phyloP scores from a whole-genome alignment of 257 asterid genomes.

The Marsdenia floribunda region DNA sequence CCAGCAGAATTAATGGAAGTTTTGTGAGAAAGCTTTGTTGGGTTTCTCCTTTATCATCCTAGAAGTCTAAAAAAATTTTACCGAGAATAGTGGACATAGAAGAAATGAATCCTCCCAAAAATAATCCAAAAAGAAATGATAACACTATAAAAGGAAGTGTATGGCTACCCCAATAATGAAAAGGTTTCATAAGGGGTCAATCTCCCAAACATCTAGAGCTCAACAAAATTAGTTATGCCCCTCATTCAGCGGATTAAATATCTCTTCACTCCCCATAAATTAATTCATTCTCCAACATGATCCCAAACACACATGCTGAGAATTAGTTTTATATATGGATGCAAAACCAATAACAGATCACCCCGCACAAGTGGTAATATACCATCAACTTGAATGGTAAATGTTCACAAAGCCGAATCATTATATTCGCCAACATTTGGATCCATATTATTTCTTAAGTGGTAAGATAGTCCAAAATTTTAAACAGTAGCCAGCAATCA shows the following conservation, averaged over 20 bases:
- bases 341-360: not conserved
- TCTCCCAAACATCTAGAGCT: not conserved
- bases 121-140: not conserved
- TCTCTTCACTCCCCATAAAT: not conserved
- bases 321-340: not conserved
- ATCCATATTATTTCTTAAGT: not conserved
- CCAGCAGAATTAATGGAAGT: not conserved
- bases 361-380: not conserved
- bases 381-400: not conserved
- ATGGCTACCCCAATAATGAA: no score
- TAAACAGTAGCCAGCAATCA: no score
- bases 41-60: no score
- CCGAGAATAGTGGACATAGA: not conserved
- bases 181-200: no score
- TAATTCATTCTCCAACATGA: not conserved
- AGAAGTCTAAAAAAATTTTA: not conserved
- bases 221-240: not conserved
- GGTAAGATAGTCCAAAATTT: not conserved
- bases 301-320: not conserved
- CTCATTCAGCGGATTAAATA: not conserved
- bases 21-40: no score
- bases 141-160: not conserved
- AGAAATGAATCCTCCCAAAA: not conserved
- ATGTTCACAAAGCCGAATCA: not conserved
- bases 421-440: not conserved